Conservation (phyloP, 345 rosid genomes). For the Melastoma malabathricum region DNA sequence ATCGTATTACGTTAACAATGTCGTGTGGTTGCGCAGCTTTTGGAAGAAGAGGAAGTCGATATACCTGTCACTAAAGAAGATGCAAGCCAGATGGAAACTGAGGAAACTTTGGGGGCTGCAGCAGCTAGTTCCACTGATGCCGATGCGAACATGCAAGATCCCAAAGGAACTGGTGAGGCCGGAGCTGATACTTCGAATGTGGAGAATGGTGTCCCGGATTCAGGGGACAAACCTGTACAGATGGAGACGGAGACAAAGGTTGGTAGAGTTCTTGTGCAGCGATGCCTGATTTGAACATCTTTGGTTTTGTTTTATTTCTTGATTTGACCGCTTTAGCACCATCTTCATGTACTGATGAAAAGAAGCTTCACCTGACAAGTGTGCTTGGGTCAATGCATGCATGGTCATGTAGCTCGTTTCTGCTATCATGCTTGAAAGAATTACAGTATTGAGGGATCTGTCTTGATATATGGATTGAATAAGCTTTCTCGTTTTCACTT, state of each 20-base stretch:
- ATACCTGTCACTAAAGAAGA: constrained; percentile 67
- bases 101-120: constrained; percentile 19
- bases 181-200: constrained; percentile 31
- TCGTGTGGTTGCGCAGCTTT: constrained; percentile 34
- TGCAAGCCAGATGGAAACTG: constrained; percentile 64
- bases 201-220: constrained; percentile 67
- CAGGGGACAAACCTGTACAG: constrained; percentile 43
- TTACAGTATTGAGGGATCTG: too few species aligned
- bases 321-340: too few species aligned
- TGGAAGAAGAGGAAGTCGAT: constrained; percentile 89
- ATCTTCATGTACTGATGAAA: too few species aligned
- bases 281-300: background rate
- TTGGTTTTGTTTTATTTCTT: too few species aligned
- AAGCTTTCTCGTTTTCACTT: background rate
- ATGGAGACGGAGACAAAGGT: constrained; percentile 87
- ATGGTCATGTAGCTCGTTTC: too few species aligned
- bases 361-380: too few species aligned
- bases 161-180: constrained; percentile 41
- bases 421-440: too few species aligned
- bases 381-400: too few species aligned
- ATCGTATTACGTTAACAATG: too few species aligned
- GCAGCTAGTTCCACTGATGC: constrained; percentile 42
- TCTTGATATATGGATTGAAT: too few species aligned
- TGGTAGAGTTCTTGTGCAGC: background rate
- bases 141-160: constrained; percentile 77